Percentiles rank a stretch among this genome's conserved stretches.
Evolutionary conservation across 768 basidiomycete species (phyloP).

Genomic region (Boletus subcaerulescens): DNA sequence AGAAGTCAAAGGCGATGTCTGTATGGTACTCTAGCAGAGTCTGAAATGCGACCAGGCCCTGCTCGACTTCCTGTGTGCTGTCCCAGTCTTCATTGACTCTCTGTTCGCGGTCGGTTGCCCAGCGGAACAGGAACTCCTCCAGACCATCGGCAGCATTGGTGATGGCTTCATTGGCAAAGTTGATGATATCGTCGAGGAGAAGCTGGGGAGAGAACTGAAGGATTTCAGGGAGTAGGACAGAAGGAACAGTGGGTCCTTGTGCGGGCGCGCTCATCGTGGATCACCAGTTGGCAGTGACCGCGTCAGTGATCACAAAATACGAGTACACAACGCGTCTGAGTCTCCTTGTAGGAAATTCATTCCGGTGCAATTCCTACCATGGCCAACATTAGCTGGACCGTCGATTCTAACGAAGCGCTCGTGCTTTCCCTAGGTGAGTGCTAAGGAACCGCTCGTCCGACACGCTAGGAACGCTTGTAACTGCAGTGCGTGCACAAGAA

Average conservation of each 20-base stretch:
- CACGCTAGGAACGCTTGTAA: not conserved
- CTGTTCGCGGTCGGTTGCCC: constrained; percentile 65
- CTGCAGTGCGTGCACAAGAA: constrained; percentile 63
- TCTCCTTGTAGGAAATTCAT: not conserved
- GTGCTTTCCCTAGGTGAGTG: constrained; percentile 66
- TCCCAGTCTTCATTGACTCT: constrained; percentile 49
- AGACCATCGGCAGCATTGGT: constrained; percentile 76
- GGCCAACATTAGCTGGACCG: constrained; percentile 59
- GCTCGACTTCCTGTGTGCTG: constrained; percentile 66
- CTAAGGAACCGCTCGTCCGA: not conserved
- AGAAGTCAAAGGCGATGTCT: constrained; percentile 88
- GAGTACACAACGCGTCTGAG: constrained; percentile 28
- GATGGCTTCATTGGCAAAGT: constrained; percentile 76
- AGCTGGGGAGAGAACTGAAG: constrained; percentile 84
- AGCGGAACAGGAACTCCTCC: constrained; percentile 71
- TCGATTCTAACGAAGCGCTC: constrained; percentile 76
- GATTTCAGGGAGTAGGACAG: constrained; percentile 43
- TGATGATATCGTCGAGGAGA: constrained; percentile 83
- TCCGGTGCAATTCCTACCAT: constrained; percentile 9
- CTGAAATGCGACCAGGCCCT: constrained; percentile 83
- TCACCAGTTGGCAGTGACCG: not conserved
- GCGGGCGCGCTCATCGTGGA: constrained; percentile 25
- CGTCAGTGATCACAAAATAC: constrained; percentile 12
- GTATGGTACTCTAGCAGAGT: constrained; percentile 85
- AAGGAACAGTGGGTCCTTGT: constrained; percentile 28